Evolutionary conservation across 1,139 yeast species (phyloP).

Genomic region (Yarrowia galli): DNA sequence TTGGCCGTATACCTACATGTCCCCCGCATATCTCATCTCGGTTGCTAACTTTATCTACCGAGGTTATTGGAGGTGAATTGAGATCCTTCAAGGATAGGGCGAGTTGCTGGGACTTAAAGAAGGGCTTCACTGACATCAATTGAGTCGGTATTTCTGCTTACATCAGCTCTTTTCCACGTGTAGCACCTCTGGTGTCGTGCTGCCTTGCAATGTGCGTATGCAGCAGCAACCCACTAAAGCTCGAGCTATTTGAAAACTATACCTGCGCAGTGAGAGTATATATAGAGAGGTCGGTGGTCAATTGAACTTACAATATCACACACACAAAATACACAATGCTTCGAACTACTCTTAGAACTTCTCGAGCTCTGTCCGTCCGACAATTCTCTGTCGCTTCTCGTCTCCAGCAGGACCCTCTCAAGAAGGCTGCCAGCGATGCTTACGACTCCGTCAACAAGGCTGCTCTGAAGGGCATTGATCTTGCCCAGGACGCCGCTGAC

Average conservation of each 20-base stretch:
- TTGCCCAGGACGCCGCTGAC: slow-evolving; percentile 19
- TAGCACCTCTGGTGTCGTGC: neutral
- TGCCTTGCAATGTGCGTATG: neutral
- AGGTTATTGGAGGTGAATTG: neutral
- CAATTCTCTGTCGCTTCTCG: slow-evolving; percentile 8
- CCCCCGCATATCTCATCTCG: slow-evolving; percentile 34
- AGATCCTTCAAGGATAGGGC: neutral
- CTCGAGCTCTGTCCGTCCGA: slow-evolving; percentile 17
- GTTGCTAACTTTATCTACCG: slow-evolving; percentile 29
- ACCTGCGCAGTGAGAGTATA: neutral
- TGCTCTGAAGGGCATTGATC: slow-evolving; percentile 34
- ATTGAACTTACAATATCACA: too few relatives aligned
- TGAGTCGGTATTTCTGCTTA: neutral
- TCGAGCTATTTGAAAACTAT: slow-evolving; percentile 10
- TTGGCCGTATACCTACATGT: slow-evolving; percentile 2
- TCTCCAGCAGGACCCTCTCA: slow-evolving; percentile 20
- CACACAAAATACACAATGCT: slow-evolving; percentile 10
- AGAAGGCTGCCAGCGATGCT: slow-evolving; percentile 29
- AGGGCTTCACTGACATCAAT: neutral
- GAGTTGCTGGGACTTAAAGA: neutral
- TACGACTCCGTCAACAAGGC: slow-evolving; percentile 32
- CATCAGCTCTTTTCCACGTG: too few relatives aligned
- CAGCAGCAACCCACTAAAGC: slow-evolving; percentile 21
- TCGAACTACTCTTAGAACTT: slow-evolving; percentile 19
- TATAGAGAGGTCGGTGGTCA: neutral